Base-by-base conservation (phyloP, 305 asterid species). In the Plantago lanceolata region DNA sequence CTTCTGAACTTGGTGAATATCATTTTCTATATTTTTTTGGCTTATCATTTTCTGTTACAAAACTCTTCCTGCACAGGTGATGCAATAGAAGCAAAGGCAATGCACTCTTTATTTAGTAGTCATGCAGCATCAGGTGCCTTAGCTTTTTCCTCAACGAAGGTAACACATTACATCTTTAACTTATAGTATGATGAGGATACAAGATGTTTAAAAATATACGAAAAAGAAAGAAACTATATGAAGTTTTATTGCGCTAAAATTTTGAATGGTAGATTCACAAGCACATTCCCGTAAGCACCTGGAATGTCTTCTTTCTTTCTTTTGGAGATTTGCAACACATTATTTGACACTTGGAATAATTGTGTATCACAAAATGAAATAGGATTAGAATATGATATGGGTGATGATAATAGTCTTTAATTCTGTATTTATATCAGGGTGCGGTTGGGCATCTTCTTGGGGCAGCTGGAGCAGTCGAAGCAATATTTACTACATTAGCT, bases 381-480 rank as follows among this genome's bases (percentile, higher is more conserved):
- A 26, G 59, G 33, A 15, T 26, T 6, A 26, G 19, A 54, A 54
- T 26, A 8, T 6, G 28, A 26, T 14, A 5, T 54, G 12, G 15
- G n/a, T 9, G 44, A 37, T 5, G 1, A 9, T 37, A 37, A 37
- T 37, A 8, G 4, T 18, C 59, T 52, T 54, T 54, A 20, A 21
- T 33, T 57, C 58, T 56, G 28, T 50, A 26, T 50, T 53, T 29
- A 18, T 47, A 44, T 59, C 50, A 92, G 99, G 99, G 99, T 79
- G 97, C 99, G 16, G 64, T 68, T 5, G 99, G 99, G 12, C 99
- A 90, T 80, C 96, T 93, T 43, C 96, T 89, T 40, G 99, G 99
- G 58, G 99, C 99, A 49, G 97, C 99, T 49, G 97, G 99, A 73
- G 92, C 96, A 33, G 99, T 93, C 40, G 99, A 93, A 75, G 96